These are phyloP conservation scores for Aspergillus jensenii DNA, from an alignment of 2,329 filamentous ascomycete species.

Conservation along the genomic window DNA sequence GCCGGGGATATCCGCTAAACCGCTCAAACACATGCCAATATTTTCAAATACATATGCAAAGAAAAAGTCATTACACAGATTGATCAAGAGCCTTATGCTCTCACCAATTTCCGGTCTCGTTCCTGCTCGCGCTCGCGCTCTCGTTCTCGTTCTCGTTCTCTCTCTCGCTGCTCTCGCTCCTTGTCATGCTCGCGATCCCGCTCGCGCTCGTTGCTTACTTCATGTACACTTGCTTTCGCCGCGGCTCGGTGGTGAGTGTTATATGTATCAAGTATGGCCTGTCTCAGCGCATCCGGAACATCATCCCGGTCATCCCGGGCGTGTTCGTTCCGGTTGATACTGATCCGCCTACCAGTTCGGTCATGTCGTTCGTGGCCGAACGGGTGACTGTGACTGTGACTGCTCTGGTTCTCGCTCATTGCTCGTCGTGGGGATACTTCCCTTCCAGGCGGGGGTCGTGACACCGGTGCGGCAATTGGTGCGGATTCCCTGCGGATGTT, in stretches of 20 bases:
- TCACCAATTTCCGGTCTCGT: conserved; percentile 31
- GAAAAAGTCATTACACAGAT: conserved; percentile 8
- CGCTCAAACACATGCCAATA: conserved; percentile 19
- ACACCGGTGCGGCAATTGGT: conserved; percentile 22
- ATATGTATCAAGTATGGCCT: conserved; percentile 42
- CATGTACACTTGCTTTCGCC: conserved; percentile 28
- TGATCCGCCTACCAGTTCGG: conserved; percentile 15
- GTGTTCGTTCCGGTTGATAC: conserved; percentile 18
- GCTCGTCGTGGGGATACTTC: conserved; percentile 37
- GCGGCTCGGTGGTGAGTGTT: conserved; percentile 40
- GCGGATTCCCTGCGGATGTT: conserved; percentile 22
- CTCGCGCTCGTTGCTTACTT: conserved; percentile 22
- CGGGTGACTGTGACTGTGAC: neutral
- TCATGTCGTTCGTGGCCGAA: neutral
- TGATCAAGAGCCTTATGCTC: conserved; percentile 16
- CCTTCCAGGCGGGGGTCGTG: conserved; percentile 20
- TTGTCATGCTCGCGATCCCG: conserved; percentile 12
- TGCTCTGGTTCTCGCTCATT: conserved; percentile 37
- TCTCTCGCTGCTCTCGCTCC: conserved; percentile 23
- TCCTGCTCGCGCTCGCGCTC: conserved; percentile 23
- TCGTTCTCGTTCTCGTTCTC: conserved; percentile 16
- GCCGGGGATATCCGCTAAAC: conserved; percentile 26
- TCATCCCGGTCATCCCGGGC: conserved; percentile 28
- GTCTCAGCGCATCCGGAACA: conserved; percentile 41
- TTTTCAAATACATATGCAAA: conserved; percentile 7